A percentile compares a stretch with the other conserved stretches of the same genome.
phyloP scores from a whole-genome alignment of 352 stramenopile species.

The Phytophthora hybrid region DNA sequence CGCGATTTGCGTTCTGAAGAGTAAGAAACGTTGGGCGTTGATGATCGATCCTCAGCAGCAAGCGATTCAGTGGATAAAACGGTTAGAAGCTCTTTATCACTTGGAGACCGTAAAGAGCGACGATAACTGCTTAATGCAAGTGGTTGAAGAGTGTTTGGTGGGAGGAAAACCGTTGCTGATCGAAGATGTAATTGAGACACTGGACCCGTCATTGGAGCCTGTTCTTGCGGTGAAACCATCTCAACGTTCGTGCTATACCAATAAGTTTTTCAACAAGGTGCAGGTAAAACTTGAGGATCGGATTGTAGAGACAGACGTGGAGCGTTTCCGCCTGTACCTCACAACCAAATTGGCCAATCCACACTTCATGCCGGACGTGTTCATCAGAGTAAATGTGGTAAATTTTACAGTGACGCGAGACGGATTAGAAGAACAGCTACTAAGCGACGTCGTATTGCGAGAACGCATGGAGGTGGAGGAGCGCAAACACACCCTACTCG shows the following conservation, averaged over 20 bases:
- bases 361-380: slow-evolving; percentile 91
- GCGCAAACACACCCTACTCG: slow-evolving; percentile 84
- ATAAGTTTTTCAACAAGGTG: background rate
- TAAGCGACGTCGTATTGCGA: slow-evolving; percentile 88
- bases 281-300: slow-evolving; percentile 78
- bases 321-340: slow-evolving; percentile 90
- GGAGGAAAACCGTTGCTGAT: slow-evolving; percentile 61
- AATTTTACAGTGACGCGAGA: slow-evolving; percentile 95
- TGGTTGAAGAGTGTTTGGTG: slow-evolving; percentile 51
- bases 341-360: slow-evolving; percentile 94
- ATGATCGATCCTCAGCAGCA: slow-evolving; percentile 96
- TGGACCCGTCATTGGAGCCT: slow-evolving; percentile 68
- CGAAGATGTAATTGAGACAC: slow-evolving; percentile 57
- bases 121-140: slow-evolving; percentile 48
- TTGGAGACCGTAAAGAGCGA: slow-evolving; percentile 82
- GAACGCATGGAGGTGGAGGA: slow-evolving; percentile 90
- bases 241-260: slow-evolving; percentile 10
- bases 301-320: slow-evolving; percentile 72
- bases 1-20: slow-evolving; percentile 87
- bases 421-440: slow-evolving; percentile 90
- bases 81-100: slow-evolving; percentile 69
- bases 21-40: slow-evolving; percentile 89
- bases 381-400: slow-evolving; percentile 93
- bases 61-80: slow-evolving; percentile 93
- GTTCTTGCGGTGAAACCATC: slow-evolving; percentile 47